Evolutionary conservation across 1,284 basidiomycete genomes (phyloP).

Genomic region (Hymenochaete sp.): DNA sequence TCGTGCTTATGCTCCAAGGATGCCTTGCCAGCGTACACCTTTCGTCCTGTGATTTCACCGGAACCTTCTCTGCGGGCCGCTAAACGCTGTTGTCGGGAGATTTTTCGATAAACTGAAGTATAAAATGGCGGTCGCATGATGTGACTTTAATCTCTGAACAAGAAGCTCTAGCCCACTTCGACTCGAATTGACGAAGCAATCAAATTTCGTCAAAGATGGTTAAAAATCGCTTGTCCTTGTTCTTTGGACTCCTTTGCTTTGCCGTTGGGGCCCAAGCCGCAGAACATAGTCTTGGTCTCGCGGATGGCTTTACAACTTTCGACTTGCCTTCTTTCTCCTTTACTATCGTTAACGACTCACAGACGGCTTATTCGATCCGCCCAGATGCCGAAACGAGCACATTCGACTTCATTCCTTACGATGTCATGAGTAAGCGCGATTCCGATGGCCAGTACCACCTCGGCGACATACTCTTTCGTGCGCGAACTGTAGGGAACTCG

Average conservation of each 20-base stretch:
- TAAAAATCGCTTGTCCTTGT: no score
- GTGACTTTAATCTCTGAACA: no score
- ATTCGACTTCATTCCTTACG: conserved; percentile 47
- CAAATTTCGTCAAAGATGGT: no score
- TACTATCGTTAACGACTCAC: conserved; percentile 48
- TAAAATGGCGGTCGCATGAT: no score
- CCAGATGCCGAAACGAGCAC: conserved; percentile 28
- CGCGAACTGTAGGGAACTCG: conserved; percentile 36
- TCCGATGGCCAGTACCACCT: conserved; percentile 47
- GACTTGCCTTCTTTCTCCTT: conserved; percentile 37
- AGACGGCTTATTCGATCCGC: conserved; percentile 46
- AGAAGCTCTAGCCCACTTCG: no score
- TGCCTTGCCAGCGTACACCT: no score
- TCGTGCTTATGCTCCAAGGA: no score
- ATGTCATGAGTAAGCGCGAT: conserved; percentile 42
- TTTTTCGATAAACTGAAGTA: no score
- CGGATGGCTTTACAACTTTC: conserved; percentile 41
- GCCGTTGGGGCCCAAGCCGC: neutral
- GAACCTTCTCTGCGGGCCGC: no score
- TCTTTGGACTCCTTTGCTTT: neutral
- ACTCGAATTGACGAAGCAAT: no score
- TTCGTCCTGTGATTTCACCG: no score
- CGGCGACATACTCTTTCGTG: conserved; percentile 49
- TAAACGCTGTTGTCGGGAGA: no score
- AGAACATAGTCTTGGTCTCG: conserved; percentile 32